Evolutionary conservation across 2,329 filamentous ascomycete genomes (phyloP), one percentile per base, ranked within the genome.

Genomic region (Aspergillus thermomutatus): DNA sequence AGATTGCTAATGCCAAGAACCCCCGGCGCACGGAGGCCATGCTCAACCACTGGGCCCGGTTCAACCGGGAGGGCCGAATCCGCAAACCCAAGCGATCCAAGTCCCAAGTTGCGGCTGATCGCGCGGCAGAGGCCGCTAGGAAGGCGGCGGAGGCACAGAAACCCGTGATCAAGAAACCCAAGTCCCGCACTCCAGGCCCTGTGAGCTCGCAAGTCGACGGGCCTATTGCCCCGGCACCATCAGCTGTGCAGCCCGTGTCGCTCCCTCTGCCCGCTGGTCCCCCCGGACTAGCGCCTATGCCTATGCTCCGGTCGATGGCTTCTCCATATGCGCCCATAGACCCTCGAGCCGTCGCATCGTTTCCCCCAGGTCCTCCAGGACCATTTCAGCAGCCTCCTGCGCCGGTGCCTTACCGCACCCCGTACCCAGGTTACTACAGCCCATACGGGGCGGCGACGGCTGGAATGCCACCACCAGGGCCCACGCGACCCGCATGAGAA

Each of bases 51-150:
- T 77, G 75, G 75, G 72, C 69, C 21, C 72, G 74, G 25, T 77
- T 77, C 65, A 76, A 76, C 53, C 65, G 67, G 11, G 74, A 76
- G 62, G 75, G 75, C 28, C 71, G 74, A n/a, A 74, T 71, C 21
- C 71, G 75, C 34, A 76, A 77, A 52, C 75, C 75, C 28, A 77
- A 77, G 60, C 71, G 75, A 7, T 76, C 75, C 31, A 77, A 77
- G 59, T 74, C 73, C 9, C 73, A 77, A 59, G 77, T 77, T 26
- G 75, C 76, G 64, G 71, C 72, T n/a, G 74, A 74, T 55, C 70
- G 67, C 31, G 66, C 63, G 31, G 69, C 62, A 34, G 70, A 73
- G 19, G 69, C 66, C 7, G 61, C 55, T 19, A 66, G 58, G 28
- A 70, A 69, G 59, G 56, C 62, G 17, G 57, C 54, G n/a, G 70